Base-by-base conservation (phyloP, 306 rosid species). In the Neltuma alba region DNA sequence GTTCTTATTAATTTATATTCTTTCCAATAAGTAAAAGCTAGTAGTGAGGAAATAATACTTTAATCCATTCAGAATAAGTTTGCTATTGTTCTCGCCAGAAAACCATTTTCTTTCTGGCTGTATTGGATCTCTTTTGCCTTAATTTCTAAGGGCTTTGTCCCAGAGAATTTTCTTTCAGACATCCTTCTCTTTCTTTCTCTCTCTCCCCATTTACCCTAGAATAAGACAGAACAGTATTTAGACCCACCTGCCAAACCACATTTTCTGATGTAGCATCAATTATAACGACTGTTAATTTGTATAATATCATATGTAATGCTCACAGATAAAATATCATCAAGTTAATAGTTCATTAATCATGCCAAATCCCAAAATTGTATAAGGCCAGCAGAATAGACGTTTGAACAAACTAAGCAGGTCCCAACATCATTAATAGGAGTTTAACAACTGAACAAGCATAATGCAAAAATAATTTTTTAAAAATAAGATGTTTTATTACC, bases 401-500 rank as follows among this genome's bases (percentile, higher is more conserved):
- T 73, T 68, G 48, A 71, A 75, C 30, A 45, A 76, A 81, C n/a
- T 16, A 74, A 58, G 65, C 16, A 74, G 42, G 70, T 42, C 15
- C 75, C 55, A 42, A 74, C 63, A 78, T 69, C 76, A 47, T 70
- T 13, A 25, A 75, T 11, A 75, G 63, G 72, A 63, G 33, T 74
- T 41, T 81, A 61, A 52, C 8, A 6, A 62, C 25, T 34, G 28
- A 78, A 50, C 27, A 60, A 68, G 13, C 65, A 52, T 16, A 81
- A 27, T 70, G 36, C 41, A 28, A 52, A 58, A 31, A n/a, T 18
- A 2, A 34, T n/a, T 52, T 34, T 64, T 78, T n/a, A n/a, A 55
- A 47, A 31, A 45, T 31, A 47, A 42, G 30, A 78, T 70, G 76
- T n/a, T 57, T 57, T 41, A 8, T 61, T 73, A 94, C 99, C 97